Evolutionary conservation across 106 monocot species (phyloP), one percentile per base, ranked within the genome.

Genomic region (Amphibolis antarctica): DNA sequence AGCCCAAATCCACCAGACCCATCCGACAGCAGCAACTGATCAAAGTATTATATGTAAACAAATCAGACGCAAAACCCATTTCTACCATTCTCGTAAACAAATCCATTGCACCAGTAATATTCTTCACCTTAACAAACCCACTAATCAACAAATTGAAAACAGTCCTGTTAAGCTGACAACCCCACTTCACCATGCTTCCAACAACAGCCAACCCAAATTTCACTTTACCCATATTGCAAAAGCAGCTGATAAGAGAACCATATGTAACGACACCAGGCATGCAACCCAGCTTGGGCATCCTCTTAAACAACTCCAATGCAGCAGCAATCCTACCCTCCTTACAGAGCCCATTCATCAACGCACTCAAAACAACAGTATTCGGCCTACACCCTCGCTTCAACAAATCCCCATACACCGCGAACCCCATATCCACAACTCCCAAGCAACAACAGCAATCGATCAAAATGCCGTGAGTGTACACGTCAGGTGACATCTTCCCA

Each of bases 191-290:
- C 30, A 69, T 56, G 12, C 36, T 49, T 26, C 48, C 69, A 5
- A 69, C 28, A 12, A 69, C 0, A 11, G 23, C 19, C 21, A 60
- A 22, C 1, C 69, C 69, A 3, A 19, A 46, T 25, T 57, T 47
- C 0, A 59, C 20, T n/a, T 12, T 58, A 43, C 19, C 46, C 1
- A 22, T 19, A 0, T 30, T 43, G 47, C 59, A 46, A 20, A 57
- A 60, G 30, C 18, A 60, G 18, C 14, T 60, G 24, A 79, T 74
- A 47, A 79, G 59, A 5, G 62, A 59, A 26, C 27, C 70, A 44
- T 70, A 79, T 13, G 79, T 62, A 19, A 74, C 17, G 0, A 50
- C 51, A 62, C 70, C 50, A 1, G 74, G 74, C 10, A 7, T 14
- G 43, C 52, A 64, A 17, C 58, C 64, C 57, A 51, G 24, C 21